These are phyloP conservation scores for Diaporthe sp. DNA, from an alignment of 2,329 filamentous ascomycete species.

Conservation along the genomic window DNA sequence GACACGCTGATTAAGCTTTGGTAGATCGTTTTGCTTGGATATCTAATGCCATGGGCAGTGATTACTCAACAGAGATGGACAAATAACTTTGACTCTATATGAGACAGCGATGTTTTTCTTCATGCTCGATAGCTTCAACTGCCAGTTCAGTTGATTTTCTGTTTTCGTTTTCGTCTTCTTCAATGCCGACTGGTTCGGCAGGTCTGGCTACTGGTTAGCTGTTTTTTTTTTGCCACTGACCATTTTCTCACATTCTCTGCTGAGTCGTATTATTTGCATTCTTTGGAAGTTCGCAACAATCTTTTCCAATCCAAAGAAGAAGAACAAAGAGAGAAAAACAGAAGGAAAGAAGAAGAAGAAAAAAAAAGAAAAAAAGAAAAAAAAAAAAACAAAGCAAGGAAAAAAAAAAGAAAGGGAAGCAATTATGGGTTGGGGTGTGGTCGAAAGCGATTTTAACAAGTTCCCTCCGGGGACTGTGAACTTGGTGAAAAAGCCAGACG, in stretches of 20 bases:
- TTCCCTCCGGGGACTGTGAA: not conserved
- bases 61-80: not conserved
- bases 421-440: not conserved
- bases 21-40: not conserved
- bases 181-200: not conserved
- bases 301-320: not conserved
- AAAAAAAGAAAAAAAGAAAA: not conserved
- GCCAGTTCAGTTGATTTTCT: not conserved
- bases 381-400: too few species aligned
- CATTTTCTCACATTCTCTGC: not conserved
- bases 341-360: not conserved
- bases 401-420: not conserved
- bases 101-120: not conserved
- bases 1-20: not conserved
- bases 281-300: not conserved
- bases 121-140: not conserved
- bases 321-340: too few species aligned
- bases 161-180: not conserved
- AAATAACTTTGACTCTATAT: not conserved
- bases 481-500: not conserved
- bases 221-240: not conserved
- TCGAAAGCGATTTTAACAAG: slow-evolving; percentile 3
- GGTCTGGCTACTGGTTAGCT: not conserved
- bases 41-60: not conserved
- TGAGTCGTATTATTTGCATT: not conserved